phyloP scores from a whole-genome alignment of 805 yeast genomes.

The Lipomyces yamadae region DNA sequence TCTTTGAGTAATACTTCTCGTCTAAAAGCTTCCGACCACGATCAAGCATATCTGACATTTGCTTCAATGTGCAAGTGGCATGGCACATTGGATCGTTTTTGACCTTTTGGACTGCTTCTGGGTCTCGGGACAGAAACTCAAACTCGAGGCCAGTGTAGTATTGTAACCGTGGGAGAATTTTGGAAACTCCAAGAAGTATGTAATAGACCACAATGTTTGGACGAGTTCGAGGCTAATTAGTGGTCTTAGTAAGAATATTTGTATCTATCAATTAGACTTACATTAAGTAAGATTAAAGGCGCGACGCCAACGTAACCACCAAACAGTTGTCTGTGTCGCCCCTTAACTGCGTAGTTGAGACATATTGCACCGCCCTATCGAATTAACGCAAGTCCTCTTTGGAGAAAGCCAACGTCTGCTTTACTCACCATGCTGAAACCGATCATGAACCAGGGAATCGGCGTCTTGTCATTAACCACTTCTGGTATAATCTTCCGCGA shows the following conservation, averaged over 20 bases:
- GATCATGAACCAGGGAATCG: slow-evolving; percentile 32
- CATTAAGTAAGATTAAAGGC: slow-evolving; percentile 44
- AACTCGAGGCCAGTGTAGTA: slow-evolving; percentile 39
- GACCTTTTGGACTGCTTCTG: slow-evolving; percentile 36
- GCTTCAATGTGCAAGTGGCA: slow-evolving; percentile 42
- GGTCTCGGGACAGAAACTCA: slow-evolving; percentile 43
- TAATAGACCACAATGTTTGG: slow-evolving; percentile 40
- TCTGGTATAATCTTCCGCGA: slow-evolving; percentile 27
- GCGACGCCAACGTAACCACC: slow-evolving; percentile 46
- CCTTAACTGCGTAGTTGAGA: slow-evolving; percentile 47
- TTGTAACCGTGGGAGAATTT: slow-evolving; percentile 41
- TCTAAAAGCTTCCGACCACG: slow-evolving; percentile 45
- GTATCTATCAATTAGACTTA: slow-evolving; percentile 10
- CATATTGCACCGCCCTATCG: slow-evolving; percentile 47
- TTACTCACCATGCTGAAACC: slow-evolving; percentile 31
- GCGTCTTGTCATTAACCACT: background rate
- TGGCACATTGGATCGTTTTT: slow-evolving; percentile 42
- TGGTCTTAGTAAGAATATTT: slow-evolving; percentile 4
- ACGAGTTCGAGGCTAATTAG: slow-evolving; percentile 22
- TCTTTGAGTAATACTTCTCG: slow-evolving; percentile 40
- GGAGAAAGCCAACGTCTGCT: background rate
- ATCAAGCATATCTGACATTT: slow-evolving; percentile 44
- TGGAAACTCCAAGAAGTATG: slow-evolving; percentile 41
- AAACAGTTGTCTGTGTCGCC: slow-evolving; percentile 43
- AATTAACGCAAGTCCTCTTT: background rate